Evolutionary conservation across 2,329 filamentous ascomycete genomes (phyloP).

Genomic region (Exophiala bonariae): DNA sequence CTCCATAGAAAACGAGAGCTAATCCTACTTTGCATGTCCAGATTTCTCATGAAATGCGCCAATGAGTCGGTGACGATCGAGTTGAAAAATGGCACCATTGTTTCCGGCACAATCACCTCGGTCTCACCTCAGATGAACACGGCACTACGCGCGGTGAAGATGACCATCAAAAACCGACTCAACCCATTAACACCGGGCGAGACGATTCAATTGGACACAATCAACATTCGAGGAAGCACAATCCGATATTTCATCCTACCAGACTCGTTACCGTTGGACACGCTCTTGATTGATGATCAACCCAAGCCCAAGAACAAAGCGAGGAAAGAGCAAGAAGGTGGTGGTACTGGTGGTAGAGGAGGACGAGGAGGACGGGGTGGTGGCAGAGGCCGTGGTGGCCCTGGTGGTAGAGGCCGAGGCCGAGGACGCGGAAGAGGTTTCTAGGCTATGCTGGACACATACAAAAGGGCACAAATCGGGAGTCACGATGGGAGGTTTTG

Average conservation of each 20-base stretch:
- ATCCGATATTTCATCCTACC: slow-evolving; percentile 97
- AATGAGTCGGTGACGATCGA: slow-evolving; percentile 99
- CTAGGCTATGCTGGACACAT: slow-evolving; percentile 12
- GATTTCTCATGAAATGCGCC: slow-evolving; percentile 98
- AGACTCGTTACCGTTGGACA: slow-evolving; percentile 92
- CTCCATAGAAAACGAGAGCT: not conserved
- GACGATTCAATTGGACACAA: slow-evolving; percentile 83
- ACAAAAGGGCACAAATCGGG: no score
- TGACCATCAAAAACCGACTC: slow-evolving; percentile 79
- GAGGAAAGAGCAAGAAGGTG: slow-evolving; percentile 73
- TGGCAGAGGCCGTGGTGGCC: slow-evolving; percentile 52
- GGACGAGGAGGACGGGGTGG: slow-evolving; percentile 49
- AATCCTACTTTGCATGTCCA: slow-evolving; percentile 38
- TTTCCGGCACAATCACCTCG: slow-evolving; percentile 94
- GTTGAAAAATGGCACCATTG: slow-evolving; percentile 96
- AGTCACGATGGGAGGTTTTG: no score
- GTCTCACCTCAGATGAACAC: slow-evolving; percentile 99
- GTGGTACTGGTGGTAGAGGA: slow-evolving; percentile 48
- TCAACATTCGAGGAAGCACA: slow-evolving; percentile 94
- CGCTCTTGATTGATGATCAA: slow-evolving; percentile 90
- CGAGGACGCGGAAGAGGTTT: slow-evolving; percentile 49
- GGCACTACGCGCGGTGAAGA: slow-evolving; percentile 90
- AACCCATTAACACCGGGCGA: slow-evolving; percentile 45
- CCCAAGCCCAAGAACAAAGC: slow-evolving; percentile 99
- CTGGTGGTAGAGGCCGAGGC: slow-evolving; percentile 55